Evolutionary conservation across 306 rosid genomes (phyloP).

Genomic region (Glycine latifolia): DNA sequence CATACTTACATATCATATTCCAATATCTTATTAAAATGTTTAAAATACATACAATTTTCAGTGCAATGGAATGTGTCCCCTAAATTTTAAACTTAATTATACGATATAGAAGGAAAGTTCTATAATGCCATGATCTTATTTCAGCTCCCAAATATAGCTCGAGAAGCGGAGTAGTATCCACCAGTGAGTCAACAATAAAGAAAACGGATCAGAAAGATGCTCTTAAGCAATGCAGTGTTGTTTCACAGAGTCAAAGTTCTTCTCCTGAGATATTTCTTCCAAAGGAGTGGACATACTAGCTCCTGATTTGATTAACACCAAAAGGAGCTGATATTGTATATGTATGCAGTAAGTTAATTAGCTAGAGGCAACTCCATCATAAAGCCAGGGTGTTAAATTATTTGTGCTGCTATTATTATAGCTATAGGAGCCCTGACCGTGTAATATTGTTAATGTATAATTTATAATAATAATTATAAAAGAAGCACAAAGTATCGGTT

Average conservation of each 20-base stretch:
- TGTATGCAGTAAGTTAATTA: neutral
- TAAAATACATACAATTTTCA: neutral
- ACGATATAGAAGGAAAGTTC: neutral
- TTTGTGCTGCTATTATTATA: too few relatives aligned
- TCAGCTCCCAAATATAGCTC: constrained; percentile 34
- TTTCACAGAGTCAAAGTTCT: constrained; percentile 49
- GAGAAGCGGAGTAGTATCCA: constrained; percentile 26
- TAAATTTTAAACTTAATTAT: too few relatives aligned
- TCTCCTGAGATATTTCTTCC: constrained; percentile 72
- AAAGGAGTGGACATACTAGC: constrained; percentile 77
- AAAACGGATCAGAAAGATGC: constrained; percentile 45
- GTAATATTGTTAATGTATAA: neutral
- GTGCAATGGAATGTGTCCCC: neutral
- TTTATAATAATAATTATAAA: neutral
- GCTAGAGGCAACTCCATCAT: constrained; percentile 11
- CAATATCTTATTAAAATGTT: neutral
- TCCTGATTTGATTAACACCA: neutral
- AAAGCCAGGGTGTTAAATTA: constrained; percentile 12
- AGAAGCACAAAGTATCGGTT: neutral
- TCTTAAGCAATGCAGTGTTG: constrained; percentile 47
- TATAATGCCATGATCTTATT: neutral
- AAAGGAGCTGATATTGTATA: neutral
- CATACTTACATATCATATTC: neutral
- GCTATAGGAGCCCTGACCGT: neutral
- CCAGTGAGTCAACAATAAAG: constrained; percentile 23